Evolutionary conservation across 345 rosid genomes (phyloP).

Genomic region (Bruguiera gymnorhiza): DNA sequence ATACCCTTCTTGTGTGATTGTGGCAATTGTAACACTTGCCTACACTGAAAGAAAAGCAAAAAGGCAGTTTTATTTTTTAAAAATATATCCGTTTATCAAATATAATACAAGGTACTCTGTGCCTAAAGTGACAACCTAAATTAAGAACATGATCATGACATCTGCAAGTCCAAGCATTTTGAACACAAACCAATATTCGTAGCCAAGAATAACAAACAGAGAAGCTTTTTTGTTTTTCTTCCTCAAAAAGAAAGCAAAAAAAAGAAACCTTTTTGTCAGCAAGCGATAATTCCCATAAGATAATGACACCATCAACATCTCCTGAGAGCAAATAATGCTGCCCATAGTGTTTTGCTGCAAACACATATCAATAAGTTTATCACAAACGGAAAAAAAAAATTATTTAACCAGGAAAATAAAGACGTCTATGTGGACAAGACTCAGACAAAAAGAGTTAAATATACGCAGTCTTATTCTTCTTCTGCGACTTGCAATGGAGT

Average conservation of each 20-base stretch:
- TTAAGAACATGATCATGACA: background rate
- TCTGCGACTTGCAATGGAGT: too few relatives aligned
- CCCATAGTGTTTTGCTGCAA: constrained; percentile 56
- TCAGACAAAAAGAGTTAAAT: too few relatives aligned
- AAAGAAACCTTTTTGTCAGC: constrained; percentile 44
- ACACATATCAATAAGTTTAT: background rate
- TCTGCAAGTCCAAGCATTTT: background rate
- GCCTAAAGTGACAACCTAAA: background rate
- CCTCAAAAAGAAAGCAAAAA: background rate
- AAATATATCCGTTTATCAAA: background rate
- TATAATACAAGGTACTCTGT: too few relatives aligned
- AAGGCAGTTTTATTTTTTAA: background rate
- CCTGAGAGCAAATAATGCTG: constrained; percentile 76
- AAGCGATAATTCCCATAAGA: constrained; percentile 73
- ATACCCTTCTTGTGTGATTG: constrained; percentile 84
- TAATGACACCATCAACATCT: constrained; percentile 67
- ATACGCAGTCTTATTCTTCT: too few relatives aligned
- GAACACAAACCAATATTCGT: background rate
- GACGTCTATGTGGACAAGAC: too few relatives aligned
- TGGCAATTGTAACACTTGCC: constrained; percentile 61
- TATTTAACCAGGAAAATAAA: background rate
- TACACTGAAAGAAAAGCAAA: constrained; percentile 52
- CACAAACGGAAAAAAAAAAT: background rate
- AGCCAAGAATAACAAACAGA: background rate
- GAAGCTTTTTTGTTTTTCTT: background rate